These are phyloP conservation scores for Teratosphaeria viscida DNA, from an alignment of 2,329 filamentous ascomycete species.

Conservation along the genomic window DNA sequence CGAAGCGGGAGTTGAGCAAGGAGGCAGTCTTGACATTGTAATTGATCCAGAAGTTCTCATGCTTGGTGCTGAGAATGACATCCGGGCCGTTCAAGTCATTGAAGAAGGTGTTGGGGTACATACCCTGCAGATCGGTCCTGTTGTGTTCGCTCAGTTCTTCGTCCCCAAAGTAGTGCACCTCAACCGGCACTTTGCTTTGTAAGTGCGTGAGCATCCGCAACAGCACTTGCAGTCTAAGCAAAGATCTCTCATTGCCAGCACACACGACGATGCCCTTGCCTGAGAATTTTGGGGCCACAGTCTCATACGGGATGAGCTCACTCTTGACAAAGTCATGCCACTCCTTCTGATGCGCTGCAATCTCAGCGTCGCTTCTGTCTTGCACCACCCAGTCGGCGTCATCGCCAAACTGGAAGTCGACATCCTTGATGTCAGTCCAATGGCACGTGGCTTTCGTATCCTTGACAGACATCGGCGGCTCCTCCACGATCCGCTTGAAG, in stretches of 20 bases:
- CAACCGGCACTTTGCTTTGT: slow-evolving; percentile 17
- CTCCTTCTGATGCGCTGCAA: slow-evolving; percentile 7
- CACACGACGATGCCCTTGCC: slow-evolving; percentile 25
- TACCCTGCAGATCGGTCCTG: slow-evolving; percentile 7
- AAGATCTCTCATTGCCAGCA: slow-evolving; percentile 15
- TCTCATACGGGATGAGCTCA: slow-evolving; percentile 11
- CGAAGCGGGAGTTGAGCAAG: slow-evolving; percentile 27
- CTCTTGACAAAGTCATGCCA: slow-evolving; percentile 15
- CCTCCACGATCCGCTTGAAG: background rate
- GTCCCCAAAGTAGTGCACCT: slow-evolving; percentile 23
- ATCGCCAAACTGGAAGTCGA: slow-evolving; percentile 3
- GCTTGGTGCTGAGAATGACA: slow-evolving; percentile 13
- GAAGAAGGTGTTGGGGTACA: slow-evolving; percentile 17
- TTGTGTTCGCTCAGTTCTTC: slow-evolving; percentile 15
- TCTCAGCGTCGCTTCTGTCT: slow-evolving; percentile 7
- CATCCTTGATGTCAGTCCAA: background rate
- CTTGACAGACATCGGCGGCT: background rate
- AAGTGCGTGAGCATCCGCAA: slow-evolving; percentile 9
- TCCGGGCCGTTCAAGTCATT: slow-evolving; percentile 19
- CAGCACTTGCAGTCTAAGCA: slow-evolving; percentile 17
- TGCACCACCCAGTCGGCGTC: slow-evolving; percentile 2
- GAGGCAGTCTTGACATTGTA: slow-evolving; percentile 28
- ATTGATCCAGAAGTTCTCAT: slow-evolving; percentile 13
- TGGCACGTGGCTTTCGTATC: background rate
- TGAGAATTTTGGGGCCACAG: slow-evolving; percentile 12